A percentile compares a stretch with the other conserved stretches of the same genome.
Evolutionary conservation across 495 filamentous ascomycete species (phyloP).

Genomic region (Platismatia glauca): DNA sequence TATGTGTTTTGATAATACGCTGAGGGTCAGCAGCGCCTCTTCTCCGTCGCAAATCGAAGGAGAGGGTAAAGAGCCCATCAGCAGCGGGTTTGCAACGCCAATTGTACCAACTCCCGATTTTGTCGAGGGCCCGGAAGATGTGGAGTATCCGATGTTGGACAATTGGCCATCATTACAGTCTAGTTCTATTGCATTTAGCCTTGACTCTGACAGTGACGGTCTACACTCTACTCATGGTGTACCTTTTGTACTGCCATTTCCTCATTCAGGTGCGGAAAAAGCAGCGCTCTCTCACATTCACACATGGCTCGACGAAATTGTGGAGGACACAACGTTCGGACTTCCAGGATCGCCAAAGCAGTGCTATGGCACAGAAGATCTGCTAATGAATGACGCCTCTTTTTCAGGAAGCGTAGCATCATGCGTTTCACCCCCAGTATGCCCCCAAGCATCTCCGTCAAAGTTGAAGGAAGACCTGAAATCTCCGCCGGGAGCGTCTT

Average conservation of each 20-base stretch:
- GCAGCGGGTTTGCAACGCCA: constrained; percentile 14
- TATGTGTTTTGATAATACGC: neutral
- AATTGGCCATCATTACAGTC: neutral
- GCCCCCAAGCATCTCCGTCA: neutral
- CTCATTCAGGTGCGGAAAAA: neutral
- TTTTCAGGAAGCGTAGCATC: neutral
- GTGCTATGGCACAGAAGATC: neutral
- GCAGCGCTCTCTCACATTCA: neutral
- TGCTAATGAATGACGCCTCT: neutral
- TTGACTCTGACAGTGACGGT: neutral
- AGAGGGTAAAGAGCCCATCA: constrained; percentile 3
- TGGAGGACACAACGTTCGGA: neutral
- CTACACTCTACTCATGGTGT: constrained; percentile 8
- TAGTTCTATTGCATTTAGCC: neutral
- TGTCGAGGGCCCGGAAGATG: neutral
- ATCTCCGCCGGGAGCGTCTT: constrained; percentile 3
- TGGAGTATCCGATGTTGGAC: neutral
- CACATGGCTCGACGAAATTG: constrained; percentile 8
- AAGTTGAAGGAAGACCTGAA: neutral
- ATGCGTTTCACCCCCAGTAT: neutral
- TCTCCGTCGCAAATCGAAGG: neutral
- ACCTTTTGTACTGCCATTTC: neutral
- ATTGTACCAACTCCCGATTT: neutral
- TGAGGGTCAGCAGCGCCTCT: neutral
- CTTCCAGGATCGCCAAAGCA: neutral